These are phyloP conservation scores for Bacidia rubella DNA, from an alignment of 495 filamentous ascomycete genomes.

Conservation along the genomic window DNA sequence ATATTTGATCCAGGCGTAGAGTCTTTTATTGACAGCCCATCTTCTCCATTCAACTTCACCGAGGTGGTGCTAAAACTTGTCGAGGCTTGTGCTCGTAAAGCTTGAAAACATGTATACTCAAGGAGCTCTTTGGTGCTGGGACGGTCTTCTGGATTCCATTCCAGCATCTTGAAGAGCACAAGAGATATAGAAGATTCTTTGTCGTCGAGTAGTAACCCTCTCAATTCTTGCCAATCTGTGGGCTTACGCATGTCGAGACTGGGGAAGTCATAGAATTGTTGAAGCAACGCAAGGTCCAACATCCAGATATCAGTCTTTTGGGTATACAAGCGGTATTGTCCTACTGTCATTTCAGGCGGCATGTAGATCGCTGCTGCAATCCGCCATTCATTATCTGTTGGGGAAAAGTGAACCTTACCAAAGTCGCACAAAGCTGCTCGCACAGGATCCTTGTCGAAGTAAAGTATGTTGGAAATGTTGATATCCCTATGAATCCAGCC, in stretches of 20 bases:
- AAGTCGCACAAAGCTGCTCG: slow-evolving; percentile 5
- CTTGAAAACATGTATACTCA: too few relatives aligned
- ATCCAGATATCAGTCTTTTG: not conserved
- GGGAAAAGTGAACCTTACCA: slow-evolving; percentile 2
- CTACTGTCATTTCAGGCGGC: not conserved
- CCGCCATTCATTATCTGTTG: not conserved
- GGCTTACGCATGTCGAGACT: not conserved
- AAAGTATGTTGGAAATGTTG: slow-evolving; percentile 5
- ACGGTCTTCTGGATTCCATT: not conserved
- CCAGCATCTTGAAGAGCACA: not conserved
- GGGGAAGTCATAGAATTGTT: not conserved
- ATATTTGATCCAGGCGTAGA: too few relatives aligned
- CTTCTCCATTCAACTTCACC: too few relatives aligned
- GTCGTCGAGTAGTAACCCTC: too few relatives aligned
- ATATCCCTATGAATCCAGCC: slow-evolving; percentile 10
- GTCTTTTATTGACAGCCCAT: too few relatives aligned
- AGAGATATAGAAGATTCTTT: not conserved
- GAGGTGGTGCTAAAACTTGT: too few relatives aligned
- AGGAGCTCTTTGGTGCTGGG: not conserved
- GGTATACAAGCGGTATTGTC: not conserved
- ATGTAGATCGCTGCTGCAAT: not conserved
- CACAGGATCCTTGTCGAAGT: not conserved
- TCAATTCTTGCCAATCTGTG: too few relatives aligned
- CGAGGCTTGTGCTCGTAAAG: too few relatives aligned
- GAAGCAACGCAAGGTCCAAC: not conserved